Conservation (phyloP, 306 rosid species). For the Parietaria judaica region DNA sequence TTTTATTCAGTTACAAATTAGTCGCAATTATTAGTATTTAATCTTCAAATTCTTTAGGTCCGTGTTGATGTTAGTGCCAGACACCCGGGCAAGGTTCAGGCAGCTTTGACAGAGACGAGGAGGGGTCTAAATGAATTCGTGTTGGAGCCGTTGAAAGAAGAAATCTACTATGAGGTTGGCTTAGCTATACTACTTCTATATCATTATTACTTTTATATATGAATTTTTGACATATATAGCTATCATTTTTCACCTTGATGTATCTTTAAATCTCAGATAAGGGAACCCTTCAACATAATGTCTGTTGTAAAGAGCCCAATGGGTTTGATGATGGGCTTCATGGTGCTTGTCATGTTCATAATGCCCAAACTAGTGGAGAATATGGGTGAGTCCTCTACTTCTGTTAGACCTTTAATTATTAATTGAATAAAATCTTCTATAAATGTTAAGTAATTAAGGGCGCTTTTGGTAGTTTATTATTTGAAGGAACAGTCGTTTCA, state of each 20-base stretch:
- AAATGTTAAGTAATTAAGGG: no score
- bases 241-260: constrained; percentile 16
- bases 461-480: no score
- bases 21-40: not conserved
- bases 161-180: constrained; percentile 82
- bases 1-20: not conserved
- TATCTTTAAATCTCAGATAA: constrained; percentile 44
- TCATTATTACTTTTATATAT: constrained; percentile 6
- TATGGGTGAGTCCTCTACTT: constrained; percentile 58
- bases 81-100: constrained; percentile 94
- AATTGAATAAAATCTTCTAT: no score
- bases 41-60: constrained; percentile 36
- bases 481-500: no score
- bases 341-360: constrained; percentile 81
- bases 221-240: no score
- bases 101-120: constrained; percentile 87
- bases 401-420: not conserved
- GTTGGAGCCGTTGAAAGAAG: constrained; percentile 81
- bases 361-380: constrained; percentile 97
- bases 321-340: constrained; percentile 99
- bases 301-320: constrained; percentile 91
- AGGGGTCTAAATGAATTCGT: constrained; percentile 69
- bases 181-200: constrained; percentile 3
- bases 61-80: constrained; percentile 99
- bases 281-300: constrained; percentile 87